Base-by-base conservation (phyloP, 177 flowering plant species). In the Vitis hybrid region DNA sequence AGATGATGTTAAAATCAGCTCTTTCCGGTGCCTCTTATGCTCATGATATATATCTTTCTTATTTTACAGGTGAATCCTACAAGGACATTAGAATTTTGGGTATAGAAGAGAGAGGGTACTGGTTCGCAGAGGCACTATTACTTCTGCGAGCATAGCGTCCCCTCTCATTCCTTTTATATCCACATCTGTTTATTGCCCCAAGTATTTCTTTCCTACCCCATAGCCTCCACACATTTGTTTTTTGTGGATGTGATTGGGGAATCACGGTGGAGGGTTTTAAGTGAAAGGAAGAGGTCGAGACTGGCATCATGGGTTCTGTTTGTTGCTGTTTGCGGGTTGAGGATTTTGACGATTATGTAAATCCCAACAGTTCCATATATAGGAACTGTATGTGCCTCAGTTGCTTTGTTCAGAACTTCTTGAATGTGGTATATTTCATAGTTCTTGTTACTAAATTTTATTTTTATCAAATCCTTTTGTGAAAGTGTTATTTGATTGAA, bases 291-390 rank as follows among this genome's bases (percentile, higher is more conserved):
- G 77, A 70, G 70, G 49, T 68, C 64, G 54, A 19, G 66, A 65
- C 69, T 67, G 62, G 66, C 66, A 76, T 62, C 65, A 94, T 94
- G 99, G 99, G 97, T 66, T 63, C 93, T 61, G 89, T 82, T 68
- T 94, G 96, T 80, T 87, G 94, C 84, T 94, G 99, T 67, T 74
- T 91, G 76, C 87, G 66, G 52, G 73, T 56, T 13, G 89, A 85
- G 68, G 90, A 86, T 67, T 76, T 84, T 60, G 95, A 93, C 64
- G 97, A 93, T 48, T 87, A 85, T 72, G 80, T 83, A 46, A 83
- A 84, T 76, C 85, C 91, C 11, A 85, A 81, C 72, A 82, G 83
- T 78, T 73, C 87, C 6, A 64, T 85, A 3, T 83, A 78, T 73
- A 79, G 97, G 81, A 87, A 86, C 78, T 92, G 97, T 78, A 50